Conservation (phyloP, 1,284 basidiomycete species). For the Marasmius sp. region DNA sequence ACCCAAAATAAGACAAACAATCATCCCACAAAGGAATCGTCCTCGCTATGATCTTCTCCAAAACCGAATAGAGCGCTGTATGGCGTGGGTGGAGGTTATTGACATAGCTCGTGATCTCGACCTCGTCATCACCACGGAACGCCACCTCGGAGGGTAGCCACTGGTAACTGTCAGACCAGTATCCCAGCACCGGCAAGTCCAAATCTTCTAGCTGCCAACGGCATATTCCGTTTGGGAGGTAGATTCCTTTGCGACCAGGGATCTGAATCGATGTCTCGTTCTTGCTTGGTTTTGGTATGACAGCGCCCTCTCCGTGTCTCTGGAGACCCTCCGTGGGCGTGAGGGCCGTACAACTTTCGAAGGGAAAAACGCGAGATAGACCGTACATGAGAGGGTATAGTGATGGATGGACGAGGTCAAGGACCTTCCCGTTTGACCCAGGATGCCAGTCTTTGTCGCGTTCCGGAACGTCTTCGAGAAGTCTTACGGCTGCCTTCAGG, state of each 20-base stretch:
- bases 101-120: constrained; percentile 5
- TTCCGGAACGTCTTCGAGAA: constrained; percentile 38
- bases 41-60: neutral
- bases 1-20: neutral
- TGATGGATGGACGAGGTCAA: constrained; percentile 44
- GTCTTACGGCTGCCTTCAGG: constrained; percentile 18
- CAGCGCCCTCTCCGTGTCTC: neutral
- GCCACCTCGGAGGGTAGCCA: neutral
- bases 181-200: neutral
- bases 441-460: constrained; percentile 47
- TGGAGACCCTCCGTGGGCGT: neutral
- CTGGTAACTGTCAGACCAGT: neutral
- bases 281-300: neutral
- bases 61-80: neutral
- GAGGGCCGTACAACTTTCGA: neutral
- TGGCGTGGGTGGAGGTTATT: neutral
- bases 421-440: constrained; percentile 38
- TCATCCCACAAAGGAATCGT: neutral
- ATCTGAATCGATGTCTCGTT: neutral
- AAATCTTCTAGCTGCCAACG: neutral
- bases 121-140: constrained; percentile 21
- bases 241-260: neutral
- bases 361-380: neutral
- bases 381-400: constrained; percentile 42
- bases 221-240: neutral